These are phyloP conservation scores for Heliocybe sulcata DNA, from an alignment of 1,284 basidiomycete genomes.

Conservation along the genomic window DNA sequence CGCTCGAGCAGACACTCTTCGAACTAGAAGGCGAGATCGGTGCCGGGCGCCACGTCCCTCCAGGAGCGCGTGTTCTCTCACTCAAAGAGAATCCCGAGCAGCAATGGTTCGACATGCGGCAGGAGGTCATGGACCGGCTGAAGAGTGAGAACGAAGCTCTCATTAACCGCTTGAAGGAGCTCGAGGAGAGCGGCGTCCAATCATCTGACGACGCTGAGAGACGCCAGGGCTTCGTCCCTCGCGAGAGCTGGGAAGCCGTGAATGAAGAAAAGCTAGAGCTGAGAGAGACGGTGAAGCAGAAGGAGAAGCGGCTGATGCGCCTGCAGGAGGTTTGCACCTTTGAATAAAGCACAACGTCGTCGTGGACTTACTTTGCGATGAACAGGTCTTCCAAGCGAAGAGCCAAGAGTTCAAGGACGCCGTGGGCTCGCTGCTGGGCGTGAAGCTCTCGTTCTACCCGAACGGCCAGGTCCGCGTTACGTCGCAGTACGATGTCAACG, in stretches of 20 bases:
- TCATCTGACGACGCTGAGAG: constrained; percentile 9
- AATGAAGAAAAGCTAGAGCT: constrained; percentile 56
- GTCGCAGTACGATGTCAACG: constrained; percentile 67
- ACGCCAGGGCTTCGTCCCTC: constrained; percentile 41
- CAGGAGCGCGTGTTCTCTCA: constrained; percentile 61
- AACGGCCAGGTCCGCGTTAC: constrained; percentile 82
- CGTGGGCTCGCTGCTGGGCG: constrained; percentile 74
- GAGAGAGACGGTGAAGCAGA: constrained; percentile 52
- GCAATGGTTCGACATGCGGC: constrained; percentile 63
- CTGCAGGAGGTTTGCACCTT: constrained; percentile 51
- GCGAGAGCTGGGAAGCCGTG: constrained; percentile 64
- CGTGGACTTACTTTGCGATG: not conserved
- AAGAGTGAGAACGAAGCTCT: constrained; percentile 73
- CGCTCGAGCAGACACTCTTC: constrained; percentile 66
- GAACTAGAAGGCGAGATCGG: constrained; percentile 70
- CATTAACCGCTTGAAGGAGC: constrained; percentile 45
- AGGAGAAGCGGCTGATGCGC: constrained; percentile 69
- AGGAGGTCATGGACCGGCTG: constrained; percentile 60
- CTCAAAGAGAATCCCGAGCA: constrained; percentile 72
- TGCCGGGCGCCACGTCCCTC: constrained; percentile 70
- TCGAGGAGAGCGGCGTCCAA: constrained; percentile 33
- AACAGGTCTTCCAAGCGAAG: constrained; percentile 65
- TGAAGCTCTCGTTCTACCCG: constrained; percentile 79
- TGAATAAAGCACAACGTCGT: not conserved
- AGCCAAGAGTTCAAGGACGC: constrained; percentile 77